Evolutionary conservation across 768 basidiomycete species (phyloP), one percentile per base, ranked within the genome.

Genomic region (Xerocomellus chrysenteron): DNA sequence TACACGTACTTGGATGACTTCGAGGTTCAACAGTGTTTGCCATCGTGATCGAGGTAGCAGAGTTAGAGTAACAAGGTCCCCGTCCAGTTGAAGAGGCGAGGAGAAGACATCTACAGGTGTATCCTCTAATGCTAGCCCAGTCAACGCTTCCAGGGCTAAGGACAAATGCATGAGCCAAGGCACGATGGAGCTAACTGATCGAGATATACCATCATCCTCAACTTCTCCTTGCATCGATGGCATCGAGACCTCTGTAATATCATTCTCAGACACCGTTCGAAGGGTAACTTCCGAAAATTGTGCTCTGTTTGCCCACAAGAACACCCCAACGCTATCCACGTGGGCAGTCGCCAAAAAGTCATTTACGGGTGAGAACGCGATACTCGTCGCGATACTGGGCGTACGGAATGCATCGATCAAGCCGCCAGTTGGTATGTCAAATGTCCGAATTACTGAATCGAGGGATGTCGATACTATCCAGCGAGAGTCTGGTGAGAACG

Each of bases 261-360:
- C 87, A 35, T 87, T 84, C 55, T 96, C 92, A 9, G 78, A 73
- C n/a, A 98, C 81, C 51, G 84, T 85, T 54, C 86, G 84, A 71
- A 95, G 84, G 2, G 93, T 79, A 17, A 97, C 82, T 56, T 96
- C 90, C 0, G 87, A 73, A 69, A 94, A 98, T 68, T 98, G 97
- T 11, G 95, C 94, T 47, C 94, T 86, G 72, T 99, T 98, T 13
- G 95, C 93, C 94, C 97, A 99, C n/a, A 99, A 81, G 71, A 89
- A 95, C 2, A 99, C 82, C 12, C 95, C 97, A 51, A 98, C 88
- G 56, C 87, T 94, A 63, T 97, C 95, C 7, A 97, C 86, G 69
- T 99, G 97, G 1, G 92, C 80, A 11, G 95, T 95, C 1, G 97
- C 97, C 59, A 99, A 74, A 76, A 99, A 98, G 71, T 98, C 97